Percentiles rank a stretch among this genome's conserved stretches.
These are phyloP conservation scores for Aspergillus conjunctus DNA, from an alignment of 495 filamentous ascomycete genomes.

Conservation along the genomic window DNA sequence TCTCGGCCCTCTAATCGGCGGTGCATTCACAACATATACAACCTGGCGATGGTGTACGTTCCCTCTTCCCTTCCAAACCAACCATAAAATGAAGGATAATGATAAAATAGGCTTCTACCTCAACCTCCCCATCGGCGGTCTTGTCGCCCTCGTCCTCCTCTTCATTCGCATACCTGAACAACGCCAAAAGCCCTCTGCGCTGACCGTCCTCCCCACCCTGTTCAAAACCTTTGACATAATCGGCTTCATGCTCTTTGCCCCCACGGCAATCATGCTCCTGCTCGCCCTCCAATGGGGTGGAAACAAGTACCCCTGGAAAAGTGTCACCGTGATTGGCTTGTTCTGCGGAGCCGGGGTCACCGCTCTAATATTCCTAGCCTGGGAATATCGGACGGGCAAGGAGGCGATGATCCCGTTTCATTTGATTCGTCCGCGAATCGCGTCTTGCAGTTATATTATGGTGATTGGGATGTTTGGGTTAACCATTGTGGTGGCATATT, in stretches of 20 bases:
- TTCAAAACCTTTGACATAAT: constrained; percentile 44
- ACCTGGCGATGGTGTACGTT: constrained; percentile 58
- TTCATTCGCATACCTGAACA: constrained; percentile 53
- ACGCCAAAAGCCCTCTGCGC: constrained; percentile 40
- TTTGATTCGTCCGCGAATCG: constrained; percentile 33
- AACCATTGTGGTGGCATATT: constrained; percentile 23
- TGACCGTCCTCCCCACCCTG: constrained; percentile 27
- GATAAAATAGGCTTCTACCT: constrained; percentile 63
- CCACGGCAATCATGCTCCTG: constrained; percentile 48
- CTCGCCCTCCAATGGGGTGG: constrained; percentile 54
- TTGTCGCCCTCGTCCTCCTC: constrained; percentile 47
- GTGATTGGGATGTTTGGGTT: constrained; percentile 11
- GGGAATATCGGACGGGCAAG: constrained; percentile 51
- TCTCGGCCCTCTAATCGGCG: constrained; percentile 59
- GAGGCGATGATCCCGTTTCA: constrained; percentile 53
- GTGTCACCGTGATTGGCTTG: constrained; percentile 48
- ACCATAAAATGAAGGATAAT: too few species aligned
- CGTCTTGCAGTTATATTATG: constrained; percentile 35
- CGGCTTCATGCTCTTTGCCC: constrained; percentile 49
- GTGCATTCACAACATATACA: constrained; percentile 56
- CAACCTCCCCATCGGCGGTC: constrained; percentile 61
- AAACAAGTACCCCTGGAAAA: constrained; percentile 46
- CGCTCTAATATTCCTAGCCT: constrained; percentile 45
- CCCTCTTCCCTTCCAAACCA: too few species aligned
- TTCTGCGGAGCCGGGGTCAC: constrained; percentile 53